Conservation (phyloP, 2,329 filamentous ascomycete genomes). For the Botrytis deweyae region DNA sequence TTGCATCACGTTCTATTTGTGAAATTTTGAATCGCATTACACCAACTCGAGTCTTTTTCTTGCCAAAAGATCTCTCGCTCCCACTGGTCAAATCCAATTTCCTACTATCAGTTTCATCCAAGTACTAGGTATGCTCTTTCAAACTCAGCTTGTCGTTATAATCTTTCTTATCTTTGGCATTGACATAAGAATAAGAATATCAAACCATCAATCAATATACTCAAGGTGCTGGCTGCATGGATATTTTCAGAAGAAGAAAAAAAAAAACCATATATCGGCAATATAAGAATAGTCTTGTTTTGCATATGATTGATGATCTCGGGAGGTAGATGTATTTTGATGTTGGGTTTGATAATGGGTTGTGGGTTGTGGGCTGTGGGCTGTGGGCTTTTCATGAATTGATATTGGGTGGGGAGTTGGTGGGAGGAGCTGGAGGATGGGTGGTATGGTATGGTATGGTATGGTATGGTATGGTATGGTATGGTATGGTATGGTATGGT, state of each 20-base stretch:
- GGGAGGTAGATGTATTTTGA: fast-evolving
- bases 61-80: not conserved
- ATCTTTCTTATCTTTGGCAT: not conserved
- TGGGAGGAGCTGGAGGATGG: too few relatives aligned
- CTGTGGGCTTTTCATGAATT: too few relatives aligned
- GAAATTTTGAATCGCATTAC: not conserved
- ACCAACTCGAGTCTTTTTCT: not conserved
- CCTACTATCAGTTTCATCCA: not conserved
- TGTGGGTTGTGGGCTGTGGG: too few relatives aligned
- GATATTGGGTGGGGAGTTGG: not conserved
- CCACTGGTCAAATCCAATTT: not conserved
- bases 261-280: too few relatives aligned
- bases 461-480: too few relatives aligned
- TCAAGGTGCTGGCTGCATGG: not conserved
- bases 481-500: too few relatives aligned
- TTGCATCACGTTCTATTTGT: not conserved
- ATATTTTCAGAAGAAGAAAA: not conserved
- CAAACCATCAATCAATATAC: not conserved
- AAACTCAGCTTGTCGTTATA: too few relatives aligned
- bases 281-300: too few relatives aligned
- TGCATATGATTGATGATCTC: too few relatives aligned
- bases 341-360: not conserved
- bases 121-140: not conserved
- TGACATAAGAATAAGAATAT: not conserved
- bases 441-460: too few relatives aligned